Conservation (phyloP, 2,329 filamentous ascomycete species). For the Ascochyta lentis region DNA sequence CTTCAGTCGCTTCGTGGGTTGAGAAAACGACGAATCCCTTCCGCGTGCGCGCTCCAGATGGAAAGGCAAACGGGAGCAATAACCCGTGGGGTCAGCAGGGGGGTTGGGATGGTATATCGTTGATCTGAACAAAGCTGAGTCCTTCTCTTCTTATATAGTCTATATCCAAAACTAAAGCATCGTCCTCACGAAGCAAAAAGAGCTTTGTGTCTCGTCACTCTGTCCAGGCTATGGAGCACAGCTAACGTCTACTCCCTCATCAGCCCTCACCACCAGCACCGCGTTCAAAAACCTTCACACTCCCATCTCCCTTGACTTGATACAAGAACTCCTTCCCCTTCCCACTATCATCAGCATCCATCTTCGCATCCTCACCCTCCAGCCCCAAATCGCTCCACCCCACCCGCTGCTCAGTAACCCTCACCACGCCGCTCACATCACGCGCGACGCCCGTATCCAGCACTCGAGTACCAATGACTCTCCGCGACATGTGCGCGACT, state of each 20-base stretch:
- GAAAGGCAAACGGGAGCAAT: background rate
- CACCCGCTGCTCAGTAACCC: constrained; percentile 64
- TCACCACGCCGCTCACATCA: constrained; percentile 88
- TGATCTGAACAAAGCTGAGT: background rate
- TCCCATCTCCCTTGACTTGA: constrained; percentile 78
- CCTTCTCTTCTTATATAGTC: no score
- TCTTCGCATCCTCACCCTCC: constrained; percentile 36
- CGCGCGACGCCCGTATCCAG: constrained; percentile 87
- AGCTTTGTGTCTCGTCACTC: no score
- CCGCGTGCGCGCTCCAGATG: background rate
- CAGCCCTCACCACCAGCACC: constrained; percentile 57
- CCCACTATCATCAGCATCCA: constrained; percentile 19
- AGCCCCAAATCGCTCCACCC: constrained; percentile 38
- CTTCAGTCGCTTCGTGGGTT: background rate
- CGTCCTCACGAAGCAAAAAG: no score
- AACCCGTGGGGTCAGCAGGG: background rate
- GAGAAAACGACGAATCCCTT: background rate
- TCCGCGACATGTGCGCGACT: constrained; percentile 76
- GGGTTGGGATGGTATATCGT: background rate
- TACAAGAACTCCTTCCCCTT: constrained; percentile 78
- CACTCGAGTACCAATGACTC: constrained; percentile 73
- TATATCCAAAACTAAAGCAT: no score
- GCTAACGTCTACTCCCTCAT: background rate
- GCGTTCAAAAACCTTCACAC: constrained; percentile 82
- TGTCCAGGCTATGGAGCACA: no score